phyloP scores from a whole-genome alignment of 805 yeast species.

The Candida michaelii region DNA sequence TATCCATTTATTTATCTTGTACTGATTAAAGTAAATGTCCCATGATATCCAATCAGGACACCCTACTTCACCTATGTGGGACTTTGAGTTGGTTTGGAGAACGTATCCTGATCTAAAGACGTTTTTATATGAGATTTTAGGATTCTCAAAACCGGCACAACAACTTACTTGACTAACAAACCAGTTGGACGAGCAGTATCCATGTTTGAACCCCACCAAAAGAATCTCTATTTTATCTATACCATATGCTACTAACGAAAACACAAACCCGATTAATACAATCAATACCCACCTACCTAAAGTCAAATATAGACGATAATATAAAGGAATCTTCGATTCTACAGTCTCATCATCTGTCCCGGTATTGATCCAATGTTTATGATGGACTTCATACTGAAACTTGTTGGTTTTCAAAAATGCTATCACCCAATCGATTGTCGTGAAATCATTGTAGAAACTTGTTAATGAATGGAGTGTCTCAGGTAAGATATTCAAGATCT shows the following conservation, averaged over 20 bases:
- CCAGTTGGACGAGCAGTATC: conserved; percentile 50
- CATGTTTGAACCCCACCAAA: conserved; percentile 51
- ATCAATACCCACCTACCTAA: conserved; percentile 52
- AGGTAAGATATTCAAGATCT: conserved; percentile 16
- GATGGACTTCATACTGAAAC: conserved; percentile 37
- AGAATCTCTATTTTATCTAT: conserved; percentile 49
- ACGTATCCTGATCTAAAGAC: conserved; percentile 24
- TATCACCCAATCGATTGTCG: conserved; percentile 60
- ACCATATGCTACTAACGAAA: conserved; percentile 49
- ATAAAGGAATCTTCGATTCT: conserved; percentile 19
- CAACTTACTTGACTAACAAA: conserved; percentile 43
- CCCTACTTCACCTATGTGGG: conserved; percentile 7
- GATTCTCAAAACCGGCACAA: conserved; percentile 23
- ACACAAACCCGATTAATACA: conserved; percentile 42
- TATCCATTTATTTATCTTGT: conserved; percentile 9
- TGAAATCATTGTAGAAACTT: conserved; percentile 56
- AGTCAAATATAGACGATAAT: conserved; percentile 30
- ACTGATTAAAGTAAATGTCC: conserved; percentile 30
- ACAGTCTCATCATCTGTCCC: conserved; percentile 1
- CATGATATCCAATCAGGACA: conserved; percentile 48
- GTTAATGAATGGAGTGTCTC: conserved; percentile 22
- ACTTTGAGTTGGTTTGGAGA: neutral
- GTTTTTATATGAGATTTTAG: conserved; percentile 12
- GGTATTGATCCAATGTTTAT: conserved; percentile 24
- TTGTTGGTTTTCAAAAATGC: conserved; percentile 46